Evolutionary conservation across 2,329 filamentous ascomycete species (phyloP), one percentile per base, ranked within the genome.

Genomic region (Simplicillium aogashimaense): DNA sequence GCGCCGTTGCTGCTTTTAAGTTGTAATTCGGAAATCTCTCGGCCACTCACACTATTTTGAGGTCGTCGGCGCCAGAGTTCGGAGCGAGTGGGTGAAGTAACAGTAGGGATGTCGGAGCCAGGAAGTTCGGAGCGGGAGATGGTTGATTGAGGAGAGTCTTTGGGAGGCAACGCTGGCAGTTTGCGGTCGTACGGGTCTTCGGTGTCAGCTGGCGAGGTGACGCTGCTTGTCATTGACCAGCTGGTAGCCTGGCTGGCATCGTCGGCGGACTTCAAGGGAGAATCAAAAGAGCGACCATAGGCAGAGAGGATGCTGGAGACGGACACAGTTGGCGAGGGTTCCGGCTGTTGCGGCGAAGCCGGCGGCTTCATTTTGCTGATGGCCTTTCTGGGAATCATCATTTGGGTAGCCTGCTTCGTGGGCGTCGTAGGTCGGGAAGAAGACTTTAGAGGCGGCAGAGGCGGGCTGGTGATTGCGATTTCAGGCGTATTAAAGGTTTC

Each of bases 281-380:
- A 68, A 38, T 67, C 68, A 34, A 63, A 64, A 7, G 65, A 66
- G 35, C 61, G 58, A 38, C 69, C 69, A 50, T 78, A 78, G 15
- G 74, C 72, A 10, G 71, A 76, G 29, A 78, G 49, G 10, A 78
- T 57, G 51, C 72, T 77, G 12, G 66, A 72, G 38, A 77, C 57
- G 9, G 74, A 76, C 17, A 65, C 64, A 2, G 61, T 60, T 3
- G 70, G 66, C 33, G 69, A 69, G 29, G 53, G 56, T 35, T 52
- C 46, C 5, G 47, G 45, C 29, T 45, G 45, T 30, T 42, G 41
- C 41, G 41, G 38, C 38, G 46, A 37, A 44, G 53, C 29, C 35
- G 44, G 13, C 41, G 46, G 39, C 41, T 41, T 46, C 42, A 39
- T 45, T 25, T 40, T 49, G 43, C 49, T 50, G 18, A 56, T 40